phyloP scores from a whole-genome alignment of 2,329 filamentous ascomycete species.

The Aulographum hederae region DNA sequence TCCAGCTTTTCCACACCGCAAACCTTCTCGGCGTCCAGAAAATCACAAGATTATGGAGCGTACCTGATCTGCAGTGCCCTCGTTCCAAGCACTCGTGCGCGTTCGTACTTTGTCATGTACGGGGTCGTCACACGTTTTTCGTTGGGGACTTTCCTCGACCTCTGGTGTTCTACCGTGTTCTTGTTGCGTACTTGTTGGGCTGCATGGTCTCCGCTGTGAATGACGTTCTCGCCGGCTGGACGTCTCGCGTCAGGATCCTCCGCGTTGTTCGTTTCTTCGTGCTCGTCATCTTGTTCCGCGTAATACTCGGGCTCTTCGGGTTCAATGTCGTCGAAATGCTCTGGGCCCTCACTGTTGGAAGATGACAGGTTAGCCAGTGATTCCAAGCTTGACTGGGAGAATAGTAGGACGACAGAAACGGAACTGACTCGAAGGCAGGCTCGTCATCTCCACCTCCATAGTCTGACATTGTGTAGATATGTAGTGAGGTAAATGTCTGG shows the following conservation, averaged over 20 bases:
- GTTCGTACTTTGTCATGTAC: conserved; percentile 99
- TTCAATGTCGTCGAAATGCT: conserved; percentile 37
- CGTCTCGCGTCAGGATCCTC: conserved; percentile 2
- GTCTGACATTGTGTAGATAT: conserved; percentile 44
- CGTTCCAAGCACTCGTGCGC: conserved; percentile 81
- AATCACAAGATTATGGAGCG: conserved; percentile 12
- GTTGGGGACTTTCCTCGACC: conserved; percentile 76
- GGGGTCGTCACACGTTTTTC: conserved; percentile 83
- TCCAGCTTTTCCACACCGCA: not conserved
- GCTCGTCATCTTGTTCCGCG: conserved; percentile 15
- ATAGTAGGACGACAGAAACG: not conserved
- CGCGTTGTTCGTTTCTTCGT: not conserved
- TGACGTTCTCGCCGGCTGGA: conserved; percentile 6
- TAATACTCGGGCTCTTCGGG: conserved; percentile 42
- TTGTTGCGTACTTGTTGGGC: conserved; percentile 22
- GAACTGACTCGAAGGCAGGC: conserved; percentile 1
- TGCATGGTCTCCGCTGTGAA: conserved; percentile 8
- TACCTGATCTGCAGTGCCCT: conserved; percentile 91
- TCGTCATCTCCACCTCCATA: conserved; percentile 48
- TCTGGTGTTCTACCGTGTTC: conserved; percentile 38
- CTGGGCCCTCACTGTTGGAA: conserved; percentile 12
- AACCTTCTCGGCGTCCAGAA: not conserved
- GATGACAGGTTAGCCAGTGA: too few species aligned
- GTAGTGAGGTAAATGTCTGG: too few species aligned
- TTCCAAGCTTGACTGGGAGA: too few species aligned